Percentiles rank a stretch among this genome's conserved stretches.
Evolutionary conservation across 108 stramenopile species (phyloP).

Genomic region (Nitzschia sp.): DNA sequence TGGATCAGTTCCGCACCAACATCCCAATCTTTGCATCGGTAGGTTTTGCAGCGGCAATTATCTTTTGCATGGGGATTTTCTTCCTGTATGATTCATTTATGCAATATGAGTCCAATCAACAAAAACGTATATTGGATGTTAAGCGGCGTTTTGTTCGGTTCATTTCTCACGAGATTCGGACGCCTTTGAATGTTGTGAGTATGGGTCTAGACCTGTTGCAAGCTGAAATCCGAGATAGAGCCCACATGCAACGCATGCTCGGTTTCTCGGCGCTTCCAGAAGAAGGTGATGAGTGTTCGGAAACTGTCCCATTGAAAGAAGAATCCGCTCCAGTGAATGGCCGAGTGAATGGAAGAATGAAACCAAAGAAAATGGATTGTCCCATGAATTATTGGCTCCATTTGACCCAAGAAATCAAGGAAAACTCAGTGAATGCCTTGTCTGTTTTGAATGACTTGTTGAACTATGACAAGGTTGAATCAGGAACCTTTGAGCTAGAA

Average conservation of each 20-base stretch:
- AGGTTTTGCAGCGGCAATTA: slow-evolving; percentile 29
- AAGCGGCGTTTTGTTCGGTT: slow-evolving; percentile 47
- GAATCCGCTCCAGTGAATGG: background rate
- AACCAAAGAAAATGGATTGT: background rate
- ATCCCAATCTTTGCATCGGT: slow-evolving; percentile 32
- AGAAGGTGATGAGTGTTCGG: background rate
- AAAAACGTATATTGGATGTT: slow-evolving; percentile 27
- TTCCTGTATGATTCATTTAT: slow-evolving; percentile 48
- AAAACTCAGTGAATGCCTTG: slow-evolving; percentile 32
- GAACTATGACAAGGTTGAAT: slow-evolving; percentile 50
- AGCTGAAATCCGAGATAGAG: slow-evolving; percentile 27
- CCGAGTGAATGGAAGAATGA: background rate
- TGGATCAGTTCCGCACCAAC: slow-evolving; percentile 33
- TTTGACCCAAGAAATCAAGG: slow-evolving; percentile 25
- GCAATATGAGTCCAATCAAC: slow-evolving; percentile 27
- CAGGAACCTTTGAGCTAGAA: slow-evolving; percentile 31
- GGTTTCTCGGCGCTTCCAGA: background rate
- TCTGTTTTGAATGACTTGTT: slow-evolving; percentile 38
- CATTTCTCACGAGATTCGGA: slow-evolving; percentile 51
- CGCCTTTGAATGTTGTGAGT: slow-evolving; percentile 48
- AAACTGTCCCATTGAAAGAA: background rate
- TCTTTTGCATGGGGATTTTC: slow-evolving; percentile 30
- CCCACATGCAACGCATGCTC: background rate
- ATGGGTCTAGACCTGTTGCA: slow-evolving; percentile 48
- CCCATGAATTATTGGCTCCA: slow-evolving; percentile 6